phyloP scores from a whole-genome alignment of 2,329 filamentous ascomycete genomes.

The Aspergillus melleus region DNA sequence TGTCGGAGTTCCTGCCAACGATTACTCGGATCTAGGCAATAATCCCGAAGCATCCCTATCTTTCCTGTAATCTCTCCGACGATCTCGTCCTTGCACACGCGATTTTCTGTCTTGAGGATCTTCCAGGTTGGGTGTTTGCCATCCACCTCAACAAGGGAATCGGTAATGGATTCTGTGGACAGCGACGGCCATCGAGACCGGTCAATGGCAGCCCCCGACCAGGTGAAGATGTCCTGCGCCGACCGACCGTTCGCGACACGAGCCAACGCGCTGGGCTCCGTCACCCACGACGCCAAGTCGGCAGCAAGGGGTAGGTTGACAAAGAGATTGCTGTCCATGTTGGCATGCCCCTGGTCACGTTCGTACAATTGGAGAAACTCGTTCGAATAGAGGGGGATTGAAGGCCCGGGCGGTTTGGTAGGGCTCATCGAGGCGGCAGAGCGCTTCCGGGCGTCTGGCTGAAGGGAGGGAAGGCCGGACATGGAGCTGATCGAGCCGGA shows the following conservation, averaged over 20 bases:
- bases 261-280: conserved; percentile 68
- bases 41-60: conserved; percentile 71
- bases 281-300: conserved; percentile 75
- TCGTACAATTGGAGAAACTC: conserved; percentile 76
- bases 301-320: conserved; percentile 73
- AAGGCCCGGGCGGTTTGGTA: conserved; percentile 62
- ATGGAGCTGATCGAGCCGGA: conserved; percentile 75
- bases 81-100: conserved; percentile 54
- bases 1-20: conserved; percentile 65
- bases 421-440: conserved; percentile 68
- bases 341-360: conserved; percentile 57
- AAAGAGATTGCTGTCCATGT: conserved; percentile 72
- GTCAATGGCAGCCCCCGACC: conserved; percentile 57
- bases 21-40: conserved; percentile 66
- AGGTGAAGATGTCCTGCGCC: conserved; percentile 69
- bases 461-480: conserved; percentile 64
- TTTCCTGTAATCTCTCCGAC: conserved; percentile 76
- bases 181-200: conserved; percentile 55
- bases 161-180: conserved; percentile 54
- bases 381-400: conserved; percentile 69
- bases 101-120: conserved; percentile 52
- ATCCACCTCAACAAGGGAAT: conserved; percentile 49
- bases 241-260: conserved; percentile 64
- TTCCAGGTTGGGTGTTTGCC: conserved; percentile 69
- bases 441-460: conserved; percentile 62